Base-by-base conservation (phyloP, 1,284 basidiomycete genomes). In the Cutaneotrichosporon spelunceum region DNA sequence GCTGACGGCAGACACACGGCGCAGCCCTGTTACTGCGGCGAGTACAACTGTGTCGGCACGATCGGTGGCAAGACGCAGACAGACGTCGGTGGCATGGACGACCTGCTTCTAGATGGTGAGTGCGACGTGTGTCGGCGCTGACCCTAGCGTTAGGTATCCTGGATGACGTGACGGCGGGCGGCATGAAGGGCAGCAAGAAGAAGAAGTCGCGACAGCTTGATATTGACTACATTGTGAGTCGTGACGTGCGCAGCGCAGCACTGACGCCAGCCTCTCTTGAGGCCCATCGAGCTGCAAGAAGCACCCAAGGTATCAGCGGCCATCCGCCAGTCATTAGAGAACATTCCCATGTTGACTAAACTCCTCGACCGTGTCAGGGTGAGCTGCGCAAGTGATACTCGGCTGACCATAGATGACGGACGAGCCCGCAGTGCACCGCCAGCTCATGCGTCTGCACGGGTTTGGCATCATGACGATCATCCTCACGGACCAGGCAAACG, bases 61-160 rank as follows among this genome's bases (percentile, higher is more conserved):
- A 91, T 99, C 66, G 96, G 96, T 66, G 96, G 96, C 29, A 99
- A 98, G 82, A 99, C 94, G 0, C 96, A 99, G 80, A 99, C 96
- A 0, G 96, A 99, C 75, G 84, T 98, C 23, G 89, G 83, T 16
- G 82, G 88, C 19, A 95, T 99, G 87, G 93, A 96, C 75, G 92
- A 98, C 71, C 83, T 98, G 11, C 93, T 91, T 80, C 85, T 99
- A 45, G 93, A 98, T 72, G 93, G 91, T 92, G 70, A 66, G 84
- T 68, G 24, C 26, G 8, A 21, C 16, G 19, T n/a, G 8, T 45
- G 23, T 42, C 23, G 29, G 50, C 21, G 30, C 50, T 48, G 54
- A 68, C 60, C n/a, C 5, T 68, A 93, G 93, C 95, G n/a, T 86
- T 99, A 61, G 95, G 95, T 76, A 96, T 98, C 62, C 84, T 87